Conservation (phyloP, 345 rosid species). For the Ceriops decandra region DNA sequence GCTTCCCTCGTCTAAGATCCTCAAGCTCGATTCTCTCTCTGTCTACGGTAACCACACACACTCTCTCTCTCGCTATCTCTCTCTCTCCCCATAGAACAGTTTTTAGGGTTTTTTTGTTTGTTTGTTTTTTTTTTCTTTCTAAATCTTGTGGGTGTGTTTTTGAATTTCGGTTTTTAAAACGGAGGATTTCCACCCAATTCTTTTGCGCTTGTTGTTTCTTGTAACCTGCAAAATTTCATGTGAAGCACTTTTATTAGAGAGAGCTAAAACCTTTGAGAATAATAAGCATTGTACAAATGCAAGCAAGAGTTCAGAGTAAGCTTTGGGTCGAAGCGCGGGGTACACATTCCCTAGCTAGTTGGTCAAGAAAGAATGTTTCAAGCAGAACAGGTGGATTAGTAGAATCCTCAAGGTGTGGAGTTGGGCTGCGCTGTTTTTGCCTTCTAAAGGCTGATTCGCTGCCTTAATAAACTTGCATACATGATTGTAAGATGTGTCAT, state of each 20-base stretch:
- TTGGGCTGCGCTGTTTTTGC: too few species aligned
- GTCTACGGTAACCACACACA: constrained; percentile 51
- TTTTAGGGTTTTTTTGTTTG: too few species aligned
- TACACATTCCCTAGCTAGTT: background rate
- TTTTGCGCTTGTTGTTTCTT: constrained; percentile 62
- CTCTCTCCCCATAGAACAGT: background rate
- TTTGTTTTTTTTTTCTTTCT: too few species aligned
- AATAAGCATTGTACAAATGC: background rate
- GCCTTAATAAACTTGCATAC: background rate
- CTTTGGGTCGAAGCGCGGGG: background rate
- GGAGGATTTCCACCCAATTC: constrained; percentile 65
- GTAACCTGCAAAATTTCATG: constrained; percentile 43
- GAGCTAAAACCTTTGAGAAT: background rate
- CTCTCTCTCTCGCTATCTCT: constrained; percentile 3
- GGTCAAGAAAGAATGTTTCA: background rate
- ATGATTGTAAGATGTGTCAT: background rate
- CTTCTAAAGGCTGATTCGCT: too few species aligned
- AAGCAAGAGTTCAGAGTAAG: background rate
- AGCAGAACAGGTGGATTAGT: background rate
- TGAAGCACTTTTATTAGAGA: background rate
- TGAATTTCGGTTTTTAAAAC: constrained; percentile 15
- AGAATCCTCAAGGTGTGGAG: background rate
- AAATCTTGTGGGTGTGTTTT: too few species aligned
- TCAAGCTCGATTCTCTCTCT: constrained; percentile 81
- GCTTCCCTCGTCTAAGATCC: constrained; percentile 52